Evolutionary conservation across 2,329 filamentous ascomycete species (phyloP).

Genomic region (Cordyceps fumosorosea): DNA sequence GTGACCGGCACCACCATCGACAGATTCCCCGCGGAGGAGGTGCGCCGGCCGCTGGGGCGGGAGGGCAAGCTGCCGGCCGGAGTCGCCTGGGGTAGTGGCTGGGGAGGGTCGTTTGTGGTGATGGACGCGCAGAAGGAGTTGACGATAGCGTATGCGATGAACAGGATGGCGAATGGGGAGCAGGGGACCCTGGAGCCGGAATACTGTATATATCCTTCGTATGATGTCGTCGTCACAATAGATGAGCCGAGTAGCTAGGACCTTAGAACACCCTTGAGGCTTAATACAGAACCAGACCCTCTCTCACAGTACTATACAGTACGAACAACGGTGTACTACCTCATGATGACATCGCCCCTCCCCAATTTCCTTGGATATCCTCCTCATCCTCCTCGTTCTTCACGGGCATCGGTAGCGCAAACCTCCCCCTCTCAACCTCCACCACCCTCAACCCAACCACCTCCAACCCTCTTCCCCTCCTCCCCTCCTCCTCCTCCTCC

Average conservation of each 20-base stretch:
- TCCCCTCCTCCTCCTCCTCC: background rate
- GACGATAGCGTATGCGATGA: background rate
- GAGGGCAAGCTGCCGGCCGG: background rate
- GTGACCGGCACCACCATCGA: too few relatives aligned
- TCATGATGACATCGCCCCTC: too few relatives aligned
- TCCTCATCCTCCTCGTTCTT: slow-evolving; percentile 46
- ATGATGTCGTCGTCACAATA: too few relatives aligned
- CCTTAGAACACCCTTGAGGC: too few relatives aligned
- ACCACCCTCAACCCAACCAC: background rate
- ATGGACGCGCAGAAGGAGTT: background rate
- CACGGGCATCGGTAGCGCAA: background rate
- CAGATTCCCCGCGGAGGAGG: too few relatives aligned
- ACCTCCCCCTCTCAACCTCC: background rate
- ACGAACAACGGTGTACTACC: too few relatives aligned
- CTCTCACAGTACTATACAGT: too few relatives aligned
- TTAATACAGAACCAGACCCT: too few relatives aligned
- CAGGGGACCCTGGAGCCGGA: too few relatives aligned
- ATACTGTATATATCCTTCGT: too few relatives aligned
- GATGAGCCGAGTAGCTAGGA: too few relatives aligned
- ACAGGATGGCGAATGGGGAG: background rate
- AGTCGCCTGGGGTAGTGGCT: background rate
- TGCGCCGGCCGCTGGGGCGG: background rate
- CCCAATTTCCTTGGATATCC: too few relatives aligned
- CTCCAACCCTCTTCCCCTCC: background rate
- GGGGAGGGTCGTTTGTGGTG: background rate